Base-by-base conservation (phyloP, 345 rosid genomes). In the Dimocarpus longan region DNA sequence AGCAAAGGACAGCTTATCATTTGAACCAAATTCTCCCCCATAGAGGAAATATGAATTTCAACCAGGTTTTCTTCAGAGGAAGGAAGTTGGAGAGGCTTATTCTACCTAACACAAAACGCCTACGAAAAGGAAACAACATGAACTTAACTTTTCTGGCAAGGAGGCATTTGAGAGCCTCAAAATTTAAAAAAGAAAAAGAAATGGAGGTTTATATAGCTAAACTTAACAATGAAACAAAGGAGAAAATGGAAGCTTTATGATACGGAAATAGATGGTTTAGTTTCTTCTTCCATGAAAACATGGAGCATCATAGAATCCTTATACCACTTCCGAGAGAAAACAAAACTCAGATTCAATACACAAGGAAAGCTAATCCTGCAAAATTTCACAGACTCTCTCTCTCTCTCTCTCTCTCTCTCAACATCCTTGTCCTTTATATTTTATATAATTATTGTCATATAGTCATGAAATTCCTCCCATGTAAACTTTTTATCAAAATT, bases 401-500 rank as follows among this genome's bases (percentile, higher is more conserved):
- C 72, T n/a, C n/a, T n/a, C n/a, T 63, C 68, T 71, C 73, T 43
- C 80, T 42, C 70, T 77, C 80, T 73, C 81, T 80, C 81, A 74
- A 83, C 77, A 79, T 71, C 82, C 85, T 73, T 81, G 82, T 83
- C 75, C 76, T 78, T 82, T 86, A 82, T 81, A 83, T 89, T 72
- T 81, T 48, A 73, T 68, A 71, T 76, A 28, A 78, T 76, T 80
- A 79, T 76, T 87, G 77, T 77, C 75, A 28, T 77, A 66, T 77
- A 63, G 26, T 78, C 70, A 80, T 72, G 75, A 75, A 81, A 76
- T 80, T 86, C 87, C 80, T 81, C 87, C 87, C 88, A 83, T 74
- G 91, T 85, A 81, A 80, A 84, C 63, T 82, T 80, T 32, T 79
- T 84, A 86, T 89, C 94, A 91, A 91, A 89, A 89, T 72, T 86